Base-by-base conservation (phyloP, 129 eudicot species). In the Pseudognaphalium luteoalbum region DNA sequence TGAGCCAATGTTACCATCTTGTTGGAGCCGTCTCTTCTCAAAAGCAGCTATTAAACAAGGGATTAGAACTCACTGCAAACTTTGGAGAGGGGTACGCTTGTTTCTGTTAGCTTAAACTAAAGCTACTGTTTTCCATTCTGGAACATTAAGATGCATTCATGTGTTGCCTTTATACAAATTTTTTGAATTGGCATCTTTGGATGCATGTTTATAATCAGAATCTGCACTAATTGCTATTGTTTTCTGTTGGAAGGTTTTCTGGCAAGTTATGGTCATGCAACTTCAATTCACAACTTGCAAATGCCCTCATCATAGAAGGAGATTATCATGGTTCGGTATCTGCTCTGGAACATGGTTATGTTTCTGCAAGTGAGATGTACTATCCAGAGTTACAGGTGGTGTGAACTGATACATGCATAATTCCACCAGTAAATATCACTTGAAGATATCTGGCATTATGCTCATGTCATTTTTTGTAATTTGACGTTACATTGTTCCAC, bases 1-100 rank as follows among this genome's bases (percentile, higher is more conserved):
- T 95, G 77, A 87, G 99, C 81, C 99, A 95, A 75, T 95, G 99
- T 74, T 95, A 95, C 68, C 97, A 95, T 89, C 97, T 95, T 41
- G 90, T 91, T 34, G 99, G 99, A 68, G 97, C 96, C 15, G 88
- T 86, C 73, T 87, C 96, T 77, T 81, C 92, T 7, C 97, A 95
- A 80, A 91, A 89, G 75, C 99, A 95, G 74, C 84, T 91, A 63
- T 42, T 95, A 66, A 83, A 83, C 80, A 95, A 95, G 89, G 99
- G 91, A 70, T 62, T 95, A 70, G 94, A 87, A 66, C 97, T 95
- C 74, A 72, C 91, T 32, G 80, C 83, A 21, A 68, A 87, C 21
- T 86, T 87, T 66, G 97, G 91, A 47, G 90, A 94, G 44, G 96
- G 99, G 99, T 93, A 90, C 59, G 70, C 73, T 50, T 61, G 58